Evolutionary conservation across 305 asterid genomes (phyloP), one percentile per base, ranked within the genome.

Genomic region (Nicotiana rustica): DNA sequence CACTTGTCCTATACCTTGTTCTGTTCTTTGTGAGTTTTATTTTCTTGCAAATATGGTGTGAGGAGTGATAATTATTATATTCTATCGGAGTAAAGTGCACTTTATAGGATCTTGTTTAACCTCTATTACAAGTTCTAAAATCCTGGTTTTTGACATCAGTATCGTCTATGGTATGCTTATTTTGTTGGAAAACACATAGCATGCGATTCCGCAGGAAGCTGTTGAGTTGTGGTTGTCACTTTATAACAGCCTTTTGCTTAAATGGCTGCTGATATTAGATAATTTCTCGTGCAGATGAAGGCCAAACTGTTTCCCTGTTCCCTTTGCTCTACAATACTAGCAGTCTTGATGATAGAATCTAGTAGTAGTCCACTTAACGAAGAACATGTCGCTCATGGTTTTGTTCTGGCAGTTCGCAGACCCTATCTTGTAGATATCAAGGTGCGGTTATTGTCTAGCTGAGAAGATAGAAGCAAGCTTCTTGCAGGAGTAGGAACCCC

Each of bases 391-490:
- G 59, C n/a, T 55, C 59, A 13, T 55, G 15, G 59, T 4, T 55
- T 14, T 55, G 59, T 55, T 55, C 4, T 55, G 6, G 59, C 59
- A 55, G 59, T 55, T 10, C 15, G 59, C n/a, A 55, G 59, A 13
- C n/a, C 59, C 59, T 55, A 55, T 55, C 59, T 13, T 55, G 59
- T 55, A 13, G 25, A 75, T 75, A 52, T 52, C 65, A 52, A 14
- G 29, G 80, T 29, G 47, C 29, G 15, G 33, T 52, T 38, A 52
- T 4, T 75, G 80, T 15, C 65, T 52, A 52, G 0, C 80, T 29
- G 80, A 75, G 65, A 75, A 14, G 65, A 52, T 52, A 52, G 47
- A 75, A 75, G 65, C 29, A 52, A 75, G 0, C 62, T 75, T 75
- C 10, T 52, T 75, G 80, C 64, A 52, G 21, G 65, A 65, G 41